A percentile compares a stretch with the other conserved stretches of the same genome.
Conservation (phyloP, 208 protist genomes). For the Phytomonas francai region DNA sequence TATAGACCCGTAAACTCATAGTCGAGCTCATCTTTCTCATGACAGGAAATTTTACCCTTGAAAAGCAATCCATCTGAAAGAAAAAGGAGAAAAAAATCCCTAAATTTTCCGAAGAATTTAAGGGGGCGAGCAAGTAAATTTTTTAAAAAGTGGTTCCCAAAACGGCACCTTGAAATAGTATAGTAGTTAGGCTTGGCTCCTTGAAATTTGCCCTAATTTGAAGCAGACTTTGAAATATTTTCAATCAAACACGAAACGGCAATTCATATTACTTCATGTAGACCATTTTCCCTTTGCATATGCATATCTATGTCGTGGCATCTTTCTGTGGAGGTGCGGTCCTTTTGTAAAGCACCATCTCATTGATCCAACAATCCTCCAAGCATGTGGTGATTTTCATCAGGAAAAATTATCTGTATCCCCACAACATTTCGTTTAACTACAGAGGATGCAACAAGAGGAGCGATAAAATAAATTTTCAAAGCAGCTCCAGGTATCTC, state of each 20-base stretch:
- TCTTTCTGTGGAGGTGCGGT: background rate
- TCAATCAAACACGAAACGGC: background rate
- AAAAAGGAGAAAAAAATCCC: slow-evolving; percentile 7
- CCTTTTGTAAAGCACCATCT: background rate
- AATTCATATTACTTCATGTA: background rate
- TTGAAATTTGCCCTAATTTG: background rate
- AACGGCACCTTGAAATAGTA: background rate
- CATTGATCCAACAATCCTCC: background rate
- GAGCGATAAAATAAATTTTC: background rate
- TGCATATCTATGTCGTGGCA: background rate
- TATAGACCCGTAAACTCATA: background rate
- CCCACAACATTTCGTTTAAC: background rate
- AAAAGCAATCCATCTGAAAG: slow-evolving; percentile 6
- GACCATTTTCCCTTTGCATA: background rate
- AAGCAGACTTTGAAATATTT: background rate
- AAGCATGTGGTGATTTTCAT: background rate
- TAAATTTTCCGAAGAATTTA: background rate
- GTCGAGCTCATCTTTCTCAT: too few relatives aligned
- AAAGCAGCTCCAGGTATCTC: background rate
- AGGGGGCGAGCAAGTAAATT: background rate
- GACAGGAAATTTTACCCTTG: too few relatives aligned
- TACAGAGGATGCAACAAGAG: background rate
- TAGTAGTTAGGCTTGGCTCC: background rate
- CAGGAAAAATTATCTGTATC: background rate
- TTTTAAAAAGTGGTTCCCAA: background rate